A percentile compares a stretch with the other conserved stretches of the same genome.
phyloP scores from a whole-genome alignment of 1,284 basidiomycete genomes.

The Ustilago hordei region DNA sequence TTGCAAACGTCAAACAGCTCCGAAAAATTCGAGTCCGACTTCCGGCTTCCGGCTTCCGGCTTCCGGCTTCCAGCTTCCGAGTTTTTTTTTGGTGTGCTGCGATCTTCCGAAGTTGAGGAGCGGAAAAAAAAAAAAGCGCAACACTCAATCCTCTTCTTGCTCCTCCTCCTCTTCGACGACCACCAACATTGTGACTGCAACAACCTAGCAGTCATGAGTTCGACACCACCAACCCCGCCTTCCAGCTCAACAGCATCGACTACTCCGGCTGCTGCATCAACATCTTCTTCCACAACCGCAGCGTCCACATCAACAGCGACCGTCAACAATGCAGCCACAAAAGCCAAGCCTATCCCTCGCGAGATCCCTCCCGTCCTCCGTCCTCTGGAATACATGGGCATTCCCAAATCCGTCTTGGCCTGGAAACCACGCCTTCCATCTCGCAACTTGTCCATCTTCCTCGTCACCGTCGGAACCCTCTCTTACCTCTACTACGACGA shows the following conservation, averaged over 20 bases:
- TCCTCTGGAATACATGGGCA: conserved; percentile 72
- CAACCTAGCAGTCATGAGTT: conserved; percentile 21
- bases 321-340: conserved; percentile 14
- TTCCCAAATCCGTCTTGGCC: conserved; percentile 71
- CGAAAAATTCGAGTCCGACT: background rate
- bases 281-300: conserved; percentile 16
- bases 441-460: conserved; percentile 92
- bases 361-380: conserved; percentile 54
- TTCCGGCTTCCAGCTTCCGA: no score
- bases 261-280: conserved; percentile 4
- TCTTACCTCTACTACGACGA: conserved; percentile 86
- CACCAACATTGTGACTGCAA: conserved; percentile 6
- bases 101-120: conserved; percentile 12
- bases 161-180: conserved; percentile 7
- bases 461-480: conserved; percentile 79
- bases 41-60: no score
- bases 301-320: conserved; percentile 17
- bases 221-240: conserved; percentile 21
- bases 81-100: conserved; percentile 9
- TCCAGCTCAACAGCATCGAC: conserved; percentile 7
- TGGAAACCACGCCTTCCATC: conserved; percentile 78
- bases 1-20: background rate
- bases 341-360: conserved; percentile 40
- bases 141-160: conserved; percentile 5
- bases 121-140: background rate